Percentiles rank a stretch among this genome's conserved stretches.
Evolutionary conservation across 345 rosid genomes (phyloP).

Genomic region (Salix exigua): DNA sequence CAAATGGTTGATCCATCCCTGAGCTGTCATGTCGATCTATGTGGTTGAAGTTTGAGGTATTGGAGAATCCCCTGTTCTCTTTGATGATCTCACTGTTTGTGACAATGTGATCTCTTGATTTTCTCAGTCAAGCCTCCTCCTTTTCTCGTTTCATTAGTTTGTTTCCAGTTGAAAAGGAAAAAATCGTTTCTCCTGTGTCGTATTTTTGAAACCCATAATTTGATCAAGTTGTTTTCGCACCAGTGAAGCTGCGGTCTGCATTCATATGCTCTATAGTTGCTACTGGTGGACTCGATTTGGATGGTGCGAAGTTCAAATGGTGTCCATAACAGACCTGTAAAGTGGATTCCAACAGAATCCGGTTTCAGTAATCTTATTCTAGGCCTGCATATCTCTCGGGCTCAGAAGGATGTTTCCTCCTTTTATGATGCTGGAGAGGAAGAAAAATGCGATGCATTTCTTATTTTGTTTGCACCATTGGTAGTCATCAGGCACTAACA

Average conservation of each 20-base stretch:
- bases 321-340: not conserved
- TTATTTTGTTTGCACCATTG: too few species aligned
- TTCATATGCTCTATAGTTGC: not conserved
- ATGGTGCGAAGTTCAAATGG: not conserved
- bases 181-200: not conserved
- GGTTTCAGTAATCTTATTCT: too few species aligned
- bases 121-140: not conserved
- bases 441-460: too few species aligned
- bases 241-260: too few species aligned
- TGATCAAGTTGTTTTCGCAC: too few species aligned
- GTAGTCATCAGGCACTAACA: too few species aligned
- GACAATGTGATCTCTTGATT: not conserved
- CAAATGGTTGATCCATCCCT: not conserved
- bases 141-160: not conserved
- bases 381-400: too few species aligned
- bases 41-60: not conserved
- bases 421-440: too few species aligned
- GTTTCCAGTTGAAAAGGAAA: not conserved
- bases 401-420: not conserved
- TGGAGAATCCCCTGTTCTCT: not conserved
- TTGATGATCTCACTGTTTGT: not conserved
- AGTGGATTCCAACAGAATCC: too few species aligned
- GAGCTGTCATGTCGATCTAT: not conserved
- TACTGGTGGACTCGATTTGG: not conserved
- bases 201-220: too few species aligned